A percentile compares a stretch with the other conserved stretches of the same genome.
Conservation (phyloP, 495 filamentous ascomycete genomes). For the Corynascus novoguineensis region DNA sequence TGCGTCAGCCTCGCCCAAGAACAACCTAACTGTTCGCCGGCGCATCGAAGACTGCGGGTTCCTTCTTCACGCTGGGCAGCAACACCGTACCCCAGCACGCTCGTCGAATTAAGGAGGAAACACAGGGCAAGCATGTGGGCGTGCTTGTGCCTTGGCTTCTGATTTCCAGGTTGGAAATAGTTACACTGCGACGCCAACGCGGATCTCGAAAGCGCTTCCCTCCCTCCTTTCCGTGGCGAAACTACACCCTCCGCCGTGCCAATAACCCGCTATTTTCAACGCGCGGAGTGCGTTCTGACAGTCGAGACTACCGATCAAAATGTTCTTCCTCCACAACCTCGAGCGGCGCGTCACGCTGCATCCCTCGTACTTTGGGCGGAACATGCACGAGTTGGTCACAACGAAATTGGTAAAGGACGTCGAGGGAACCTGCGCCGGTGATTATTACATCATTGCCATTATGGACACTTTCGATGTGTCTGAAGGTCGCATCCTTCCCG, state of each 20-base stretch:
- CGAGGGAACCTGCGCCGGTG: slow-evolving; percentile 86
- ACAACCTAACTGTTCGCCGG: not conserved
- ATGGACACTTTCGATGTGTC: slow-evolving; percentile 92
- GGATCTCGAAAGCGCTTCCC: not conserved
- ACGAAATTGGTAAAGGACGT: slow-evolving; percentile 83
- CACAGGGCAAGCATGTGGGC: slow-evolving; percentile 7
- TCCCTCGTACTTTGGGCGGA: slow-evolving; percentile 90
- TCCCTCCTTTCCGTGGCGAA: not conserved
- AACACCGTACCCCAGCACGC: not conserved
- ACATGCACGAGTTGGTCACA: slow-evolving; percentile 82
- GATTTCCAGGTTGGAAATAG: not conserved
- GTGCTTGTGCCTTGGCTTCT: not conserved
- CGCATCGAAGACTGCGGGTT: not conserved
- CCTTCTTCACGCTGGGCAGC: not conserved
- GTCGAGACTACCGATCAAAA: slow-evolving; percentile 30
- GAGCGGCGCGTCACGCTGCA: slow-evolving; percentile 90
- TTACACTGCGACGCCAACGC: not conserved
- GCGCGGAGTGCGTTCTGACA: not conserved
- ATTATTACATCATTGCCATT: slow-evolving; percentile 92
- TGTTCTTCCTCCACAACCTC: slow-evolving; percentile 98
- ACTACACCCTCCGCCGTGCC: not conserved
- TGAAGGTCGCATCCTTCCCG: slow-evolving; percentile 83
- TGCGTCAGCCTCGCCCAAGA: slow-evolving; percentile 8
- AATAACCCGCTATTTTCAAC: not conserved
- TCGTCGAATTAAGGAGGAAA: not conserved